A percentile compares a stretch with the other conserved stretches of the same genome.
These are phyloP conservation scores for Diaporthe australafricana DNA, from an alignment of 2,329 filamentous ascomycete species.

Conservation along the genomic window DNA sequence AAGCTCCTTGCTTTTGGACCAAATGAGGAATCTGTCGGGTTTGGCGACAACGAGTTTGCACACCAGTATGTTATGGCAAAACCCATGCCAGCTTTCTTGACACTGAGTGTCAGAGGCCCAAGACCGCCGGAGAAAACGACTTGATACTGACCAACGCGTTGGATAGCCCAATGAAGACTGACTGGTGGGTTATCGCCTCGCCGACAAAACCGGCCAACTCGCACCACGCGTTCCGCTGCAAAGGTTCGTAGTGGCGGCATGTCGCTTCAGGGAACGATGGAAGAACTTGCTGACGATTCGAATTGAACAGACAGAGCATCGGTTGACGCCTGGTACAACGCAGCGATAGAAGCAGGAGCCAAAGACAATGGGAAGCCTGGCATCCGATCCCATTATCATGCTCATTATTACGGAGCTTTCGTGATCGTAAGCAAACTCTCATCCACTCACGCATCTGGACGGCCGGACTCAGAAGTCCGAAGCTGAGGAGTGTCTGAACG, in stretches of 20 bases:
- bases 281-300: background rate
- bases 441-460: background rate
- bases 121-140: too few relatives aligned
- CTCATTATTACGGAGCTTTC: slow-evolving; percentile 63
- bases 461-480: too few relatives aligned
- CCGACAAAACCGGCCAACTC: slow-evolving; percentile 34
- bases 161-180: slow-evolving; percentile 37
- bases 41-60: slow-evolving; percentile 38
- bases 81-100: background rate
- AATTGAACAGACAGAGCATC: slow-evolving; percentile 48
- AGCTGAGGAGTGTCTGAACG: too few relatives aligned
- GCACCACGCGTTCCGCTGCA: slow-evolving; percentile 48
- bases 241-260: slow-evolving; percentile 41
- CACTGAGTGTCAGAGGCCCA: background rate
- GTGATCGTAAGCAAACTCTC: slow-evolving; percentile 48
- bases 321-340: slow-evolving; percentile 59
- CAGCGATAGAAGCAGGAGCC: slow-evolving; percentile 56
- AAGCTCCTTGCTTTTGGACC: slow-evolving; percentile 43
- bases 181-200: slow-evolving; percentile 46
- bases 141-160: background rate
- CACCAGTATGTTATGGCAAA: background rate
- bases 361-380: slow-evolving; percentile 63
- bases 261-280: background rate
- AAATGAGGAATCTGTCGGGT: slow-evolving; percentile 45
- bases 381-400: slow-evolving; percentile 54